Percentiles rank a stretch among this genome's conserved stretches.
Evolutionary conservation across 345 rosid species (phyloP).

Genomic region (Murraya koenigii): DNA sequence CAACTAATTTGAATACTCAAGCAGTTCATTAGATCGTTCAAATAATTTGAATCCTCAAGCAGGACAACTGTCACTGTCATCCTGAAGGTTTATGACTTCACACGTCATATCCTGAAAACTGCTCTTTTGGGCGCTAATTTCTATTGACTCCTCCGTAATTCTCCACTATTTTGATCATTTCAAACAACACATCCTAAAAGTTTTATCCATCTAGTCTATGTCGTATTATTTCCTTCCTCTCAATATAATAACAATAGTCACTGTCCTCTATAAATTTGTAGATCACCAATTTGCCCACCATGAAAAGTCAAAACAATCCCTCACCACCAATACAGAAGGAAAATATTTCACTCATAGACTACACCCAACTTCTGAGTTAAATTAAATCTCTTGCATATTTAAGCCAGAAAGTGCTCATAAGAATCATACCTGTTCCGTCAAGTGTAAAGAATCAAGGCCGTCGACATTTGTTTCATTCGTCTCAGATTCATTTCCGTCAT

Average conservation of each 20-base stretch:
- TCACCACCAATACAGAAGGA: neutral
- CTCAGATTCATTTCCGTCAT: conserved; percentile 34
- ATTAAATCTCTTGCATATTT: neutral
- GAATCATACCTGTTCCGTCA: conserved; percentile 48
- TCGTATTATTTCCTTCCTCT: neutral
- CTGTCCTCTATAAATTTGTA: neutral
- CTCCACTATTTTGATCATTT: neutral
- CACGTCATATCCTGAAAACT: neutral
- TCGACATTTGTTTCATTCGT: conserved; percentile 29
- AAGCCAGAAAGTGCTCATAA: neutral
- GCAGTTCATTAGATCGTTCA: neutral
- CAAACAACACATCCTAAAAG: neutral
- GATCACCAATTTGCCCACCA: neutral
- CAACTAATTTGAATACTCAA: neutral
- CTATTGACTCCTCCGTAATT: neutral
- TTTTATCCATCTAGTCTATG: neutral
- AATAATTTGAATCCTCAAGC: neutral
- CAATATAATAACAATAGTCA: neutral
- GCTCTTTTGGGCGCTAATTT: neutral
- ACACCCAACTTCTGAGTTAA: neutral
- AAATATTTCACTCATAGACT: neutral
- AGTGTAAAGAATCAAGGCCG: conserved; percentile 40
- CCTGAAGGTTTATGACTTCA: neutral
- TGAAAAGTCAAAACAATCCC: neutral
- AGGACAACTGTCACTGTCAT: neutral